Conservation (phyloP, 148 eudicot genomes). For the Chenopodium album region DNA sequence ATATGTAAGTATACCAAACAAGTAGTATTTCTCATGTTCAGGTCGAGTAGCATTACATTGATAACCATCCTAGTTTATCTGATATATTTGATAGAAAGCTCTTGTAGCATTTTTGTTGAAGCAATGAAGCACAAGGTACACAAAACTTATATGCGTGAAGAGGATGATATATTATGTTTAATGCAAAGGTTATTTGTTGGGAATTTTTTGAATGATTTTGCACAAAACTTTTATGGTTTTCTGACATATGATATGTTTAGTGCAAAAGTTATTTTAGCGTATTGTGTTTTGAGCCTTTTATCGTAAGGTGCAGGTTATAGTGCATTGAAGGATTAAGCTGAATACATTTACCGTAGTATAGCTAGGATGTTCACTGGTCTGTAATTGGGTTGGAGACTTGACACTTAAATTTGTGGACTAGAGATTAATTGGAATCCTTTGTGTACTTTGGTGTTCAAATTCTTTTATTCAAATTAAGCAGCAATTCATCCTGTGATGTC, state of each 20-base stretch:
- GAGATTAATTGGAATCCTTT: not conserved
- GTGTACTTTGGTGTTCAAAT: not conserved
- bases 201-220: not conserved
- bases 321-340: not conserved
- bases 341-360: not conserved
- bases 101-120: not conserved
- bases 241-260: not conserved
- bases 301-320: not conserved
- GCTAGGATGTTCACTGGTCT: not conserved
- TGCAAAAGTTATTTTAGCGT: not conserved
- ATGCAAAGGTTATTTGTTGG: not conserved
- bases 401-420: not conserved
- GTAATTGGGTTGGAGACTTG: not conserved
- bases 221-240: not conserved
- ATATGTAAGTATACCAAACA: too few relatives aligned
- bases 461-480: not conserved
- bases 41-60: not conserved
- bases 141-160: not conserved
- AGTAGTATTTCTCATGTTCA: not conserved
- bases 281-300: too few relatives aligned
- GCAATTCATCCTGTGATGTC: not conserved
- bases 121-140: constrained; percentile 1
- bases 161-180: not conserved
- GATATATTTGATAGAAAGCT: not conserved
- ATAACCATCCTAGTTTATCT: not conserved